Conservation (phyloP, 805 yeast species). For the Kodamaea kaohsiungensis region DNA sequence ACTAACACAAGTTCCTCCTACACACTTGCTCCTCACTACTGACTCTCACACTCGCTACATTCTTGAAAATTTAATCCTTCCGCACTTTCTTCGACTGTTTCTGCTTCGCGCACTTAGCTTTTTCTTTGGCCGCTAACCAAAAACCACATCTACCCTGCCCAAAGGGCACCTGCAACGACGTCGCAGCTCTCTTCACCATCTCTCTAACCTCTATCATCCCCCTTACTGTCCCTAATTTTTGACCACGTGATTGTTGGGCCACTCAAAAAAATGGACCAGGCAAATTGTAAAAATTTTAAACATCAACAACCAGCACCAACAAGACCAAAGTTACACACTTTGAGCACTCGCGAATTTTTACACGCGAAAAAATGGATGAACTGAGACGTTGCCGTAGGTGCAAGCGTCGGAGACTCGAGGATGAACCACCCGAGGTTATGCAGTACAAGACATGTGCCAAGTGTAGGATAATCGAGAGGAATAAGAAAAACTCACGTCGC, state of each 20-base stretch:
- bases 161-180: neutral
- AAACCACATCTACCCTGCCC: neutral
- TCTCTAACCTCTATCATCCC: neutral
- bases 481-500: conserved; percentile 42
- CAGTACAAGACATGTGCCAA: conserved; percentile 61
- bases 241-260: neutral
- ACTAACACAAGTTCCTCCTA: neutral
- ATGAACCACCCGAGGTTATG: conserved; percentile 56
- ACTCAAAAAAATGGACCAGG: neutral
- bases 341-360: neutral
- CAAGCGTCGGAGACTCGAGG: conserved; percentile 54
- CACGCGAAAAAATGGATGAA: conserved; percentile 7
- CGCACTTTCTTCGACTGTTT: neutral
- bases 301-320: conserved; percentile 4
- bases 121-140: neutral
- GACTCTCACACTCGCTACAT: neutral
- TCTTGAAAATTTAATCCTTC: neutral
- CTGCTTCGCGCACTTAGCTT: neutral
- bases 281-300: neutral
- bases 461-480: conserved; percentile 55
- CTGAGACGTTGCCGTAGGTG: conserved; percentile 54
- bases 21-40: neutral
- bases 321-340: neutral
- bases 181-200: neutral
- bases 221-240: neutral